phyloP scores from a whole-genome alignment of 2,329 filamentous ascomycete species.

The Arachnomyces sp. region DNA sequence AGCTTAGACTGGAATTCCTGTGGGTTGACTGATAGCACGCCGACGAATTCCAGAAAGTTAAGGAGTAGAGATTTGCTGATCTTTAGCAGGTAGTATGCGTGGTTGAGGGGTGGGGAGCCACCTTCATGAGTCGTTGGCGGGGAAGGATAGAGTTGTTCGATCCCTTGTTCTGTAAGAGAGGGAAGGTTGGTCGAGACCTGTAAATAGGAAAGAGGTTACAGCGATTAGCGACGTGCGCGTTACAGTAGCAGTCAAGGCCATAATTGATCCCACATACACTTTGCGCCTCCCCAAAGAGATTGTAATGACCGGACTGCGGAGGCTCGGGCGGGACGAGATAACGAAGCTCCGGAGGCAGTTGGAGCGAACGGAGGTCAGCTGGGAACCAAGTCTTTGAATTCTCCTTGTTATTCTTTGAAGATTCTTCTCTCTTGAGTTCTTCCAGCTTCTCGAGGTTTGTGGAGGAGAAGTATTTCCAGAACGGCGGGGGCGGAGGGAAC shows the following conservation, averaged over 20 bases:
- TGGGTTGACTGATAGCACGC: slow-evolving; percentile 61
- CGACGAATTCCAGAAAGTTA: slow-evolving; percentile 79
- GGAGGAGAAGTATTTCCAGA: slow-evolving; percentile 80
- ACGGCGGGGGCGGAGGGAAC: slow-evolving; percentile 80
- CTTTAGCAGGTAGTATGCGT: slow-evolving; percentile 59
- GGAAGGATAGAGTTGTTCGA: slow-evolving; percentile 61
- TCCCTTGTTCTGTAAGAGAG: slow-evolving; percentile 61
- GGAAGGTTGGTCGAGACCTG: slow-evolving; percentile 54
- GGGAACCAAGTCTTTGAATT: slow-evolving; percentile 14
- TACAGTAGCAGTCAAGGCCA: neutral
- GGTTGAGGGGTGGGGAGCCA: slow-evolving; percentile 40
- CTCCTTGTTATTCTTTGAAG: slow-evolving; percentile 5
- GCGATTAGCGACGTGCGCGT: neutral
- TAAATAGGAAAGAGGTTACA: neutral
- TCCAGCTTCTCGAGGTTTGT: slow-evolving; percentile 60
- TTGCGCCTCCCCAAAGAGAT: slow-evolving; percentile 64
- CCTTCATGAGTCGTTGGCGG: slow-evolving; percentile 48
- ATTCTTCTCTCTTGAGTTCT: slow-evolving; percentile 37
- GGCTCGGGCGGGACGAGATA: slow-evolving; percentile 75
- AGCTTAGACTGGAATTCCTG: slow-evolving; percentile 63
- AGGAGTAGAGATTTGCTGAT: slow-evolving; percentile 78
- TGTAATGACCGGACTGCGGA: slow-evolving; percentile 63
- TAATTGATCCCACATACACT: slow-evolving; percentile 36
- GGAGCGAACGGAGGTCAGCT: slow-evolving; percentile 27
- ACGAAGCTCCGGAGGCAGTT: slow-evolving; percentile 63